Base-by-base conservation (phyloP, 2,329 filamentous ascomycete genomes). In the Sporothrix humicola region DNA sequence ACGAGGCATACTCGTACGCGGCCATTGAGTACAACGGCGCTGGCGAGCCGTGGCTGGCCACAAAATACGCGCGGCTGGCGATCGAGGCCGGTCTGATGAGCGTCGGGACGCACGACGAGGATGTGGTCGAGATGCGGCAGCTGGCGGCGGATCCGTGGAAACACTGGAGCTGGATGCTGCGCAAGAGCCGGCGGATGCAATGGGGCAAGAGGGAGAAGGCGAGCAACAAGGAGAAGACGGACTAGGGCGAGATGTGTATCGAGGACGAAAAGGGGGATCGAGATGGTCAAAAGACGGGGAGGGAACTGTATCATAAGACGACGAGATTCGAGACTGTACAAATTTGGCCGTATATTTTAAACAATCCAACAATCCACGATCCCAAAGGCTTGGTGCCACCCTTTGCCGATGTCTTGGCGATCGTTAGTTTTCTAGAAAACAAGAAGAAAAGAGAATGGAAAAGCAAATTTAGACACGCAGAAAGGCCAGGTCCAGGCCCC, bases 101-200 rank as follows among this genome's bases (percentile, higher is more conserved):
- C 52, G 77, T 79, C 13, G 81, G 81, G 23, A 75, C 77, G 50
- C 74, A 70, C 50, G 77, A 82, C 66, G 76, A 68, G 37, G 81
- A 82, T 73, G 79, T 83, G 26, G 6, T 73, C 31, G 81, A 82
- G 75, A 82, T 84, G 82, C 70, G 68, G 73, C 75, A 72, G 74
- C 76, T 83, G 59, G 80, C 77, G 0, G 75, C 76, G 17, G 79
- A 83, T 72, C 82, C 82, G 6, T 81, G 79, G 81, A 73, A 61
- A 12, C 82, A 83, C 77, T 83, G 82, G 82, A 83, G 79, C 75
- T 84, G 82, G 82, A 80, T 80, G 80, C 72, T 79, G 74, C 76
- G 81, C 76, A 80, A 77, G 15, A 79, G 77, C 73, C 79, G 78
- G 76, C 77, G 79, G 56, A 79, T 79, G 76, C 78, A 80, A 52